These are phyloP conservation scores for Blastomyces percursus DNA, from an alignment of 2,329 filamentous ascomycete genomes.

Conservation along the genomic window DNA sequence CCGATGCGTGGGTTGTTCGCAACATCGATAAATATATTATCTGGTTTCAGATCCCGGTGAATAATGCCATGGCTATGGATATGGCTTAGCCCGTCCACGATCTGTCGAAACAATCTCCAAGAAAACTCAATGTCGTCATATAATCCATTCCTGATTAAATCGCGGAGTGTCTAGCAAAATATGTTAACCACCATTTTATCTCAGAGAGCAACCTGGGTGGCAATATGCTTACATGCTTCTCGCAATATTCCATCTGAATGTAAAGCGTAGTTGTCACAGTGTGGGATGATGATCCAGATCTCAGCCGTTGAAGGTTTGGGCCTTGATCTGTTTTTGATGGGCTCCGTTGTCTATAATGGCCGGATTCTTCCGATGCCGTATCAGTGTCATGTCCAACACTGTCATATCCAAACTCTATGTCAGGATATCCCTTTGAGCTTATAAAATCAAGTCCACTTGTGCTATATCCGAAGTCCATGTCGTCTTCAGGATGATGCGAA, in stretches of 20 bases:
- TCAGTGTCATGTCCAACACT: conserved; percentile 28
- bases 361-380: conserved; percentile 24
- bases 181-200: conserved; percentile 8
- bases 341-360: conserved; percentile 15
- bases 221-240: conserved; percentile 56
- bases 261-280: conserved; percentile 67
- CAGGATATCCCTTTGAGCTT: conserved; percentile 67
- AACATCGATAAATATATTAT: conserved; percentile 93
- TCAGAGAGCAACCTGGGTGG: background rate
- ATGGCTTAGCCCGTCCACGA: conserved; percentile 78
- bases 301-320: conserved; percentile 31
- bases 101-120: conserved; percentile 85
- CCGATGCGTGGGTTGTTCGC: conserved; percentile 88
- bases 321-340: conserved; percentile 16
- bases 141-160: conserved; percentile 69
- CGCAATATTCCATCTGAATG: conserved; percentile 98
- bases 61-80: conserved; percentile 88
- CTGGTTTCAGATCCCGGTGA: conserved; percentile 90
- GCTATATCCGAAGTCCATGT: conserved; percentile 56
- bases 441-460: conserved; percentile 85
- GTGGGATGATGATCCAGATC: conserved; percentile 41
- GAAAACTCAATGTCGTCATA: conserved; percentile 63
- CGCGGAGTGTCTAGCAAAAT: conserved; percentile 58
- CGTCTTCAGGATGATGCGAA: conserved; percentile 16
- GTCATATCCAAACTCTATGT: conserved; percentile 65